Base-by-base conservation (phyloP, 2,329 filamentous ascomycete species). In the Penicillium capsulatum region DNA sequence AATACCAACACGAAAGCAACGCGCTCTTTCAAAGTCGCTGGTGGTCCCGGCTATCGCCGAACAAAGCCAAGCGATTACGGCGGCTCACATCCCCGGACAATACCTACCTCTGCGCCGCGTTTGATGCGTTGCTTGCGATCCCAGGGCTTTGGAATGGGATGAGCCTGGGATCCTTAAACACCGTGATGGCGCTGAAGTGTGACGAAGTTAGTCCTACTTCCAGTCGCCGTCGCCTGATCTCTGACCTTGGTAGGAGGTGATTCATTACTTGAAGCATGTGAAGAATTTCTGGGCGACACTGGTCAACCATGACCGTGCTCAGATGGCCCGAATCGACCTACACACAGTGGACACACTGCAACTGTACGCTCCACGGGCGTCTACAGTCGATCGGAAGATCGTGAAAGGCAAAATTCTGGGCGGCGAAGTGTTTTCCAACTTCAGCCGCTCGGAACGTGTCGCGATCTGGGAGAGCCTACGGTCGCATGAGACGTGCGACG, bases 291-390 rank as follows among this genome's bases (percentile, higher is more conserved):
- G 48, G 55, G 50, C 40, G 19, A 41, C 52, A 29, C 51, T 66
- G 29, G 55, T 66, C 30, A 38, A 49, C 29, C 33, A 48, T 35
- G 48, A 65, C 44, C 40, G 26, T 28, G 26, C 26, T n/a, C 26
- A 28, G 26, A 28, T 28, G 26, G 26, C 26, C 26, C 26, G 26
- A 28, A 28, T 28, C 26, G 26, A 28, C 26, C 26, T 28, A 28
- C 36, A 48, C 34, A 63, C 54, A 7, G 51, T 68, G 11, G 53
- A 64, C 40, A 50, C 36, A 13, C 47, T 68, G 22, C 46, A 69
- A 44, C 47, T 60, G 4, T 58, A 38, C 16, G 58, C 59, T n/a
- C 63, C 34, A 36, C 7, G 17, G 37, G 27, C 14, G 24, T 32
- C 45, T 20, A 48, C 19, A 44, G 41, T 20, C 17, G 59, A 67